Evolutionary conservation across 2,329 filamentous ascomycete species (phyloP), one percentile per base, ranked within the genome.

Genomic region (Ilyonectria sp.): DNA sequence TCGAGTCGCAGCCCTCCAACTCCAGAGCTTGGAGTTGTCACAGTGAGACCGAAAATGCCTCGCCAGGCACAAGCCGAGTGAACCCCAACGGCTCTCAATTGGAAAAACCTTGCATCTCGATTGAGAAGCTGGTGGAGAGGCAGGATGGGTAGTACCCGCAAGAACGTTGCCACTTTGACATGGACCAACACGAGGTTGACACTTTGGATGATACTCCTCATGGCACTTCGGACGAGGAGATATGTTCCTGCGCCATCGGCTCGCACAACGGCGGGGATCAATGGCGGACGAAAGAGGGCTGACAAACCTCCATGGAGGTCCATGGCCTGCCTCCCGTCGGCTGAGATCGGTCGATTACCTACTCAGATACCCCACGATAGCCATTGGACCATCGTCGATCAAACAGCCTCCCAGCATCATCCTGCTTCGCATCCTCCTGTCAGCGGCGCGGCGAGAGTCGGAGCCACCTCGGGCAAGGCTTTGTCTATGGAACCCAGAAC

Each of bases 371-470:
- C 57, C 57, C 63, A 57, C 57, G 63, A 65, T 65, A 15, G 7
- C 50, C 31, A 37, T 35, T 17, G 7, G 43, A 57, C 57, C 46
- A 55, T 49, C 44, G 57, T 52, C 57, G 63, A 65, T 65, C 57
- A 52, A 60, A 43, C 57, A 60, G 44, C 43, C 43, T 65, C 59
- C 63, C 60, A 60, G 57, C 58, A 63, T 58, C 29, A 40, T 63
- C 50, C 63, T 56, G 55, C n/a, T 17, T 44, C 49, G 44, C 31
- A 19, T 19, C 53, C 43, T 62, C 52, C 60, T 56, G 52, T 56
- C 23, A 66, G 57, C 43, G 17, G 59, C 63, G 53, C 68, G 71
- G 73, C 74, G 67, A 73, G 67, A 74, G 19, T 75, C 73, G 73
- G 71, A 73, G 65, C 60, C 70, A 60, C 56, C 49, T 69, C 66